phyloP scores from a whole-genome alignment of 1,284 basidiomycete species.

The Cutaneotrichosporon sp. region DNA sequence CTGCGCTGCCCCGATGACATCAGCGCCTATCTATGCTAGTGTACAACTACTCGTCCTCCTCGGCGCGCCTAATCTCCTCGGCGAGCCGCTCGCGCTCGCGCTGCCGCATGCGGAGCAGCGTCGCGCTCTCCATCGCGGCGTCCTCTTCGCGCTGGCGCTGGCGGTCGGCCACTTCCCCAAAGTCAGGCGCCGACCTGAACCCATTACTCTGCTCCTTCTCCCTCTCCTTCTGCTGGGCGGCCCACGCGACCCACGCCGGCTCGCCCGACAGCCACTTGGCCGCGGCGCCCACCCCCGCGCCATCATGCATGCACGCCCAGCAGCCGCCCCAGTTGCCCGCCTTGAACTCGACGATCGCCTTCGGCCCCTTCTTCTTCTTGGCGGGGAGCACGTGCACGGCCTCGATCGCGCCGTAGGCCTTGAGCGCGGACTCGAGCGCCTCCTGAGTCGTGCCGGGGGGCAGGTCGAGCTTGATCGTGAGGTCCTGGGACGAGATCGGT shows the following conservation, averaged over 20 bases:
- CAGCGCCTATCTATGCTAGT: constrained; percentile 1
- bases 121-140: constrained; percentile 73
- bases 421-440: constrained; percentile 29
- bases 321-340: constrained; percentile 56
- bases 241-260: constrained; percentile 71
- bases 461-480: constrained; percentile 47
- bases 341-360: constrained; percentile 51
- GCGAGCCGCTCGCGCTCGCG: constrained; percentile 63
- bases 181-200: constrained; percentile 27
- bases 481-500: constrained; percentile 43
- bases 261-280: constrained; percentile 68
- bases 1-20: too few relatives aligned
- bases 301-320: constrained; percentile 52
- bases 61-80: constrained; percentile 62
- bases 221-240: constrained; percentile 56
- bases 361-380: constrained; percentile 41
- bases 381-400: constrained; percentile 36
- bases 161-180: constrained; percentile 32
- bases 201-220: constrained; percentile 15
- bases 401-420: constrained; percentile 47
- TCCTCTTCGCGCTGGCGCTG: constrained; percentile 24
- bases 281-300: constrained; percentile 61
- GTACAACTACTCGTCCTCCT: constrained; percentile 27
- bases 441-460: constrained; percentile 24
- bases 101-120: constrained; percentile 76